Percentiles rank a stretch among this genome's conserved stretches.
These are phyloP conservation scores for Candida loeiensis DNA, from an alignment of 805 yeast species.

Conservation along the genomic window DNA sequence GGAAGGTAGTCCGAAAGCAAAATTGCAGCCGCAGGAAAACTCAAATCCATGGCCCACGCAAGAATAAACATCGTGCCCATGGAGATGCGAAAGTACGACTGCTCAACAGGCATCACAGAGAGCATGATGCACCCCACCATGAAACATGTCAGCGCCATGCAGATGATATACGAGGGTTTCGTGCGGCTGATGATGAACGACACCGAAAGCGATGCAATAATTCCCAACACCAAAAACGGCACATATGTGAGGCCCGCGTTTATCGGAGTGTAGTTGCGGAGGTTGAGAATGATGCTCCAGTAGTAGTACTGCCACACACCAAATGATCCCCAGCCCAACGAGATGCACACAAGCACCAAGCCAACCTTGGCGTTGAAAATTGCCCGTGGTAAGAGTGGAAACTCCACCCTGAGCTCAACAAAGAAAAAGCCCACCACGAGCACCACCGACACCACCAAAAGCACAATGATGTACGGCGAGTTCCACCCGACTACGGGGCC, in stretches of 20 bases:
- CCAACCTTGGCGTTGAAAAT: constrained; percentile 45
- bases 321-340: constrained; percentile 75
- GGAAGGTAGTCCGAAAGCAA: constrained; percentile 60
- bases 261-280: constrained; percentile 44
- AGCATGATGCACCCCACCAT: constrained; percentile 51
- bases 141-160: constrained; percentile 52
- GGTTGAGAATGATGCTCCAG: constrained; percentile 47
- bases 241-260: constrained; percentile 36
- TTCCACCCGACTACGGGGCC: constrained; percentile 73
- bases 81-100: constrained; percentile 55
- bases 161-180: constrained; percentile 49
- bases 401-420: constrained; percentile 43
- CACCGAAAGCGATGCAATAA: constrained; percentile 51
- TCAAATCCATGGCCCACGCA: constrained; percentile 74
- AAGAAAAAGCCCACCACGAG: constrained; percentile 40
- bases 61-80: constrained; percentile 55
- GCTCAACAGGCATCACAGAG: constrained; percentile 54
- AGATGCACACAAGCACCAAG: constrained; percentile 47
- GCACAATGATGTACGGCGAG: constrained; percentile 51
- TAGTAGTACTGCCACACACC: constrained; percentile 71
- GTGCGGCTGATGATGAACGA: constrained; percentile 45
- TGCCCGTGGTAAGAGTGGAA: constrained; percentile 55
- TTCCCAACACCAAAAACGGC: constrained; percentile 52
- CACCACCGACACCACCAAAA: constrained; percentile 52
- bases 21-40: constrained; percentile 72